Conservation (phyloP, 148 eudicot species). For the Nyssa sinensis region DNA sequence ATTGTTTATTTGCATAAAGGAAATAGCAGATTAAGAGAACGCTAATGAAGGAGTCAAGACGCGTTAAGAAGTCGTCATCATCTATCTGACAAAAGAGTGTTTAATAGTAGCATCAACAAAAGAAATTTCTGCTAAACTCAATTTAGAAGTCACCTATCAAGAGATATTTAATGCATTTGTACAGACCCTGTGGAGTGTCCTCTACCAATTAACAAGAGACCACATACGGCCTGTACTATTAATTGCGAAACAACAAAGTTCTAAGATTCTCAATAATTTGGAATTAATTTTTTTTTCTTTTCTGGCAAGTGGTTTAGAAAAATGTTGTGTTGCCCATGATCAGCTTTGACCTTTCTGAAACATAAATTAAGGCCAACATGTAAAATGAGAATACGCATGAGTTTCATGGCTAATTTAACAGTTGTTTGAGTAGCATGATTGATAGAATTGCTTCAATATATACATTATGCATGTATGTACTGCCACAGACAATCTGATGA, state of each 20-base stretch:
- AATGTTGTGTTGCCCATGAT: not conserved
- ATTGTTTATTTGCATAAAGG: slow-evolving; percentile 9
- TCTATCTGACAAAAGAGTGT: not conserved
- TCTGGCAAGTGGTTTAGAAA: too few species aligned
- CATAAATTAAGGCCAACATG: not conserved
- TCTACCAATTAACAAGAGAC: too few species aligned
- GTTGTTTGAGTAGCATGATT: too few species aligned
- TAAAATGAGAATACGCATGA: not conserved
- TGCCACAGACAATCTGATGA: too few species aligned
- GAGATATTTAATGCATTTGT: not conserved
- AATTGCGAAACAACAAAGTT: too few species aligned
- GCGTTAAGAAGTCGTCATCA: not conserved
- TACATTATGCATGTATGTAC: too few species aligned
- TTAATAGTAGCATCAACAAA: not conserved
- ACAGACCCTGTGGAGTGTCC: not conserved
- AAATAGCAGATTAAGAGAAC: not conserved
- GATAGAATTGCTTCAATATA: too few species aligned
- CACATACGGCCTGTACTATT: too few species aligned
- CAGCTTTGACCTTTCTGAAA: not conserved
- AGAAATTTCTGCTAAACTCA: not conserved
- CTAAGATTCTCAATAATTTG: too few species aligned
- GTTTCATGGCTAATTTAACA: not conserved
- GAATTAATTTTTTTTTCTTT: too few species aligned
- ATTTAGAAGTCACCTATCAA: not conserved
- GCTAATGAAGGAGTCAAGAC: not conserved